Conservation (phyloP, 495 filamentous ascomycete genomes). For the Aspergillus coremiiformis region DNA sequence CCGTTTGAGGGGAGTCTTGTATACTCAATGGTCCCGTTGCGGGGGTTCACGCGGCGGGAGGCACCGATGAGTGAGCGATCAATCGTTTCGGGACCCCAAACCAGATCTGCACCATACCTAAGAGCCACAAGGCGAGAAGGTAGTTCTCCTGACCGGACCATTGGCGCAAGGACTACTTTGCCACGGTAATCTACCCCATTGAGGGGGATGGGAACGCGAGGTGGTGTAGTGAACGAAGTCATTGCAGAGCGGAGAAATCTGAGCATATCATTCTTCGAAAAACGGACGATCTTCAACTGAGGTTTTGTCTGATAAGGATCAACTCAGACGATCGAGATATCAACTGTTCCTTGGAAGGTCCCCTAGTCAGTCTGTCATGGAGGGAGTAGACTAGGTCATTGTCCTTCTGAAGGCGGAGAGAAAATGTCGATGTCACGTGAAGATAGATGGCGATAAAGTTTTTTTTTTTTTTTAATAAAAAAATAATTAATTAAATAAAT, state of each 20-base stretch:
- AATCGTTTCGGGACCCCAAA: slow-evolving; percentile 96
- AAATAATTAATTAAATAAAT: too few species aligned
- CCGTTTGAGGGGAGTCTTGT: slow-evolving; percentile 65
- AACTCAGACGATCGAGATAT: not conserved
- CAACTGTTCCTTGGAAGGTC: not conserved
- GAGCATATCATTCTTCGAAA: slow-evolving; percentile 38
- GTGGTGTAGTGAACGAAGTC: slow-evolving; percentile 43
- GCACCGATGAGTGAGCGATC: slow-evolving; percentile 86
- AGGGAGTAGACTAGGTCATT: too few species aligned
- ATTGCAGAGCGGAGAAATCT: slow-evolving; percentile 43
- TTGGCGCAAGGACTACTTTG: slow-evolving; percentile 90
- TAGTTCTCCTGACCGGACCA: slow-evolving; percentile 93
- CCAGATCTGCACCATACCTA: slow-evolving; percentile 91
- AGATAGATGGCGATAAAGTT: slow-evolving; percentile 20
- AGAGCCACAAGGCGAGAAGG: slow-evolving; percentile 81
- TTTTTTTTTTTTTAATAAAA: slow-evolving; percentile 8
- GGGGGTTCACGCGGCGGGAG: slow-evolving; percentile 62
- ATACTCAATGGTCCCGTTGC: slow-evolving; percentile 74
- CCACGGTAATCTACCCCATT: slow-evolving; percentile 89
- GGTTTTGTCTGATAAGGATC: not conserved
- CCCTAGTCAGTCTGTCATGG: too few species aligned
- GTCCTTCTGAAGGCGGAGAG: slow-evolving; percentile 7
- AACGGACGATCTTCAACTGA: not conserved
- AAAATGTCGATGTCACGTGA: slow-evolving; percentile 21
- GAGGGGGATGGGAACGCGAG: slow-evolving; percentile 71